Evolutionary conservation across 495 filamentous ascomycete species (phyloP).

Genomic region (Lentithecium fluviatile): DNA sequence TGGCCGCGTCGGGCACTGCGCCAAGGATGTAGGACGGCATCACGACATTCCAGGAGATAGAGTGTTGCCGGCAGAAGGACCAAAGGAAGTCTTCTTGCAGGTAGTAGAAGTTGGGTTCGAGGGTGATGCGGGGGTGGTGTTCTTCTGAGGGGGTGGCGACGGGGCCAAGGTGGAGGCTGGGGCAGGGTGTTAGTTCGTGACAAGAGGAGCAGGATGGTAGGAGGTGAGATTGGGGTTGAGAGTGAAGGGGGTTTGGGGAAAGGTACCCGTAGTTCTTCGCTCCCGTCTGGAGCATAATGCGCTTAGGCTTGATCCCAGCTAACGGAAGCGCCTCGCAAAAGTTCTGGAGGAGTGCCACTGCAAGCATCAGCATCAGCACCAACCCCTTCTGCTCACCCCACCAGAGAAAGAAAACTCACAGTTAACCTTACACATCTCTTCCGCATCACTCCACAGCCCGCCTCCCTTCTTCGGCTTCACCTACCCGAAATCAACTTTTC

Average conservation of each 20-base stretch:
- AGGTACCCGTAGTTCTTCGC: slow-evolving; percentile 50
- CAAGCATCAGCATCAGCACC: background rate
- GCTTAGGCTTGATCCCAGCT: slow-evolving; percentile 47
- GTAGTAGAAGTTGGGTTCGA: slow-evolving; percentile 56
- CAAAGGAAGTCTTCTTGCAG: slow-evolving; percentile 51
- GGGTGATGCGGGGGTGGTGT: slow-evolving; percentile 45
- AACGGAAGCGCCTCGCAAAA: slow-evolving; percentile 49
- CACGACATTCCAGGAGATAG: slow-evolving; percentile 44
- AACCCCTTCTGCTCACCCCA: no score
- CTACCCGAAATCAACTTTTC: no score
- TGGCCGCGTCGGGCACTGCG: slow-evolving; percentile 51
- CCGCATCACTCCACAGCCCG: slow-evolving; percentile 49
- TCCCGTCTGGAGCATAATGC: slow-evolving; percentile 54
- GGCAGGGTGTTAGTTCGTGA: no score
- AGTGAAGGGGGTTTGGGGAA: background rate
- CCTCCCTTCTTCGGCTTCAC: slow-evolving; percentile 42
- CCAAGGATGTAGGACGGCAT: slow-evolving; percentile 53
- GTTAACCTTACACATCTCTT: slow-evolving; percentile 49
- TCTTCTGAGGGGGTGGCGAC: slow-evolving; percentile 48
- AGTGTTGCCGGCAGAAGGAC: slow-evolving; percentile 39
- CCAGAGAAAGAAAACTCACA: slow-evolving; percentile 22
- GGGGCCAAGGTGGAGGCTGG: slow-evolving; percentile 51
- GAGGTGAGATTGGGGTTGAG: no score
- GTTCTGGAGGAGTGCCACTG: slow-evolving; percentile 45
- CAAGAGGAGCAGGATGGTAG: no score